Conservation (phyloP, 2,329 filamentous ascomycete genomes). For the Pestalotiopsis sp. region DNA sequence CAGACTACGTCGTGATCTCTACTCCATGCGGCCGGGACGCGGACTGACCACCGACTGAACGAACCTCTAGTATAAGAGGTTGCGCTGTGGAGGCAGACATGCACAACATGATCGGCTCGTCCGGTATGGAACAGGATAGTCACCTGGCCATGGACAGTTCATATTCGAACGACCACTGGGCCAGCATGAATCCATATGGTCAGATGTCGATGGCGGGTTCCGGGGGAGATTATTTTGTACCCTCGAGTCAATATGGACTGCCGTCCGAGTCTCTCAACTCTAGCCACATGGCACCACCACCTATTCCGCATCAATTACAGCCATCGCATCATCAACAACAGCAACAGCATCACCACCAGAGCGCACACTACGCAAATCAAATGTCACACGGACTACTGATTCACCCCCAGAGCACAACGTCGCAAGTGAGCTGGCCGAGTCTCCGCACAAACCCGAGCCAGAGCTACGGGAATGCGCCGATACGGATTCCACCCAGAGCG, state of each 20-base stretch:
- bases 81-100: slow-evolving; percentile 34
- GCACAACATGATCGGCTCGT: slow-evolving; percentile 50
- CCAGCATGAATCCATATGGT: slow-evolving; percentile 63
- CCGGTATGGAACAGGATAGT: slow-evolving; percentile 49
- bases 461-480: slow-evolving; percentile 61
- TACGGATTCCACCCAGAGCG: slow-evolving; percentile 60
- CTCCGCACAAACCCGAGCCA: slow-evolving; percentile 73
- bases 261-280: slow-evolving; percentile 51
- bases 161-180: slow-evolving; percentile 54
- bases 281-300: slow-evolving; percentile 57
- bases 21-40: slow-evolving; percentile 26
- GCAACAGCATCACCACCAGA: slow-evolving; percentile 31
- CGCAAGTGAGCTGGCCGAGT: slow-evolving; percentile 67
- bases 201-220: slow-evolving; percentile 74
- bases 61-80: slow-evolving; percentile 21
- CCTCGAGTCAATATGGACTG: slow-evolving; percentile 49
- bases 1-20: slow-evolving; percentile 24
- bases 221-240: slow-evolving; percentile 63
- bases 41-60: slow-evolving; percentile 19
- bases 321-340: slow-evolving; percentile 28
- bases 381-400: slow-evolving; percentile 71
- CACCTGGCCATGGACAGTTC: slow-evolving; percentile 46
- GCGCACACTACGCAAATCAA: slow-evolving; percentile 44
- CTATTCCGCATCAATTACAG: slow-evolving; percentile 62
- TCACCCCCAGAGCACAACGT: slow-evolving; percentile 55